Evolutionary conservation across 2,329 filamentous ascomycete genomes (phyloP).

Genomic region (Parastagonospora nodorum): DNA sequence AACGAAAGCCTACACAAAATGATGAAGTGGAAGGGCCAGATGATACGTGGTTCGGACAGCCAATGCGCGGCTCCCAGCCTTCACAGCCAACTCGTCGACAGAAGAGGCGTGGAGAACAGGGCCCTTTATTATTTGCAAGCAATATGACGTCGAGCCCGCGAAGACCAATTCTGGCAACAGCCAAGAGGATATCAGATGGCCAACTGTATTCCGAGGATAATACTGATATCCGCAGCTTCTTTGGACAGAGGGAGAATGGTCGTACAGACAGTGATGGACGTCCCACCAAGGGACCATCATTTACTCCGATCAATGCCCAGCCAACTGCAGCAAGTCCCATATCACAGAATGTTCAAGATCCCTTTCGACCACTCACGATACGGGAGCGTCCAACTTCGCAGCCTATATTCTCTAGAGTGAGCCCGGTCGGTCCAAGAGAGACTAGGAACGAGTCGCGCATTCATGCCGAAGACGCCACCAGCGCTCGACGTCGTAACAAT

Average conservation of each 20-base stretch:
- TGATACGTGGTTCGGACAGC: slow-evolving; percentile 29
- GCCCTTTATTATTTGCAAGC: not conserved
- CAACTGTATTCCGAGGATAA: slow-evolving; percentile 15
- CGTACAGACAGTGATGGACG: not conserved
- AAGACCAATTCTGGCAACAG: not conserved
- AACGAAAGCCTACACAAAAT: not conserved
- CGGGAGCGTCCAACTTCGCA: no score
- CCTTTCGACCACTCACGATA: no score
- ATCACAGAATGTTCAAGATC: no score
- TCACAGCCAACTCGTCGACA: slow-evolving; percentile 2
- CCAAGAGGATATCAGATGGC: not conserved
- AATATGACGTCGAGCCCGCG: not conserved
- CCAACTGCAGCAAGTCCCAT: no score
- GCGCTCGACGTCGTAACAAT: not conserved
- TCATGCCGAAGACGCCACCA: not conserved
- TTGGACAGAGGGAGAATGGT: slow-evolving; percentile 4
- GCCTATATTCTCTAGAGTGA: no score
- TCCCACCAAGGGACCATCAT: not conserved
- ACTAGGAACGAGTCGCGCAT: not conserved
- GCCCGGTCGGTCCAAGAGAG: no score
- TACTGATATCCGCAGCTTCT: slow-evolving; percentile 34
- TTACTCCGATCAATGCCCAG: slow-evolving; percentile 13
- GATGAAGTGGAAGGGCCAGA: slow-evolving; percentile 18
- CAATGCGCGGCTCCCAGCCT: slow-evolving; percentile 8
- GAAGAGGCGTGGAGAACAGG: slow-evolving; percentile 3